Evolutionary conservation across 331 rosid species (phyloP).

Genomic region (Saraca asoca): DNA sequence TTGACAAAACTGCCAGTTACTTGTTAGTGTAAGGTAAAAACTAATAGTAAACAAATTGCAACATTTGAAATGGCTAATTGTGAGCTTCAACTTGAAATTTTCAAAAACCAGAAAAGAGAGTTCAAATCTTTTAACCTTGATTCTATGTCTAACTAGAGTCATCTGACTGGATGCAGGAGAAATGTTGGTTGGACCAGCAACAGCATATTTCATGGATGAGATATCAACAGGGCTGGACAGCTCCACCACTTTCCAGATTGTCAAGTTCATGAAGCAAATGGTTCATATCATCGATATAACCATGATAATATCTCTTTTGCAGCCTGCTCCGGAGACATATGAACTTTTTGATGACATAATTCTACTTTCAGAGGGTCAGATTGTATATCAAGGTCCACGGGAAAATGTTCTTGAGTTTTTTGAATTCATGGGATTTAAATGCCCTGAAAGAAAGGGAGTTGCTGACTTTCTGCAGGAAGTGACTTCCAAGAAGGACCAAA

Average conservation of each 20-base stretch:
- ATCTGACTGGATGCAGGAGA: constrained; percentile 36
- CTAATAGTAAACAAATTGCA: neutral
- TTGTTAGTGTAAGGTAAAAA: neutral
- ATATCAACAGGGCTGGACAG: constrained; percentile 49
- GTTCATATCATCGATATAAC: constrained; percentile 42
- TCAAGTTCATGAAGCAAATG: constrained; percentile 38
- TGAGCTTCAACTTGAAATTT: neutral
- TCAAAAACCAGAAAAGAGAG: too few species aligned
- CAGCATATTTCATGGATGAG: constrained; percentile 44
- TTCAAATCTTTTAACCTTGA: too few species aligned
- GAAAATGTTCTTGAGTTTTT: constrained; percentile 41
- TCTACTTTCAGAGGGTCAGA: constrained; percentile 41
- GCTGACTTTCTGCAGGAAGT: constrained; percentile 51
- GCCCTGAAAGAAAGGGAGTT: constrained; percentile 43
- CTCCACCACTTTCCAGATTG: constrained; percentile 44
- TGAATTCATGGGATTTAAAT: constrained; percentile 38
- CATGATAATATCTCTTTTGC: constrained; percentile 41
- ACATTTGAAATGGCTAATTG: neutral
- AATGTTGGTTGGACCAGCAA: constrained; percentile 49
- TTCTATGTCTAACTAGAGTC: neutral
- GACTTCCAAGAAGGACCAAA: constrained; percentile 43
- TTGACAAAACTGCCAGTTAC: too few species aligned
- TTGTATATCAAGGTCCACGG: constrained; percentile 45
- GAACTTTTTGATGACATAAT: constrained; percentile 43
- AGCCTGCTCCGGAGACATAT: constrained; percentile 44